Conservation (phyloP, 371 early-diverging fungal species). For the Entomophthora muscae region DNA sequence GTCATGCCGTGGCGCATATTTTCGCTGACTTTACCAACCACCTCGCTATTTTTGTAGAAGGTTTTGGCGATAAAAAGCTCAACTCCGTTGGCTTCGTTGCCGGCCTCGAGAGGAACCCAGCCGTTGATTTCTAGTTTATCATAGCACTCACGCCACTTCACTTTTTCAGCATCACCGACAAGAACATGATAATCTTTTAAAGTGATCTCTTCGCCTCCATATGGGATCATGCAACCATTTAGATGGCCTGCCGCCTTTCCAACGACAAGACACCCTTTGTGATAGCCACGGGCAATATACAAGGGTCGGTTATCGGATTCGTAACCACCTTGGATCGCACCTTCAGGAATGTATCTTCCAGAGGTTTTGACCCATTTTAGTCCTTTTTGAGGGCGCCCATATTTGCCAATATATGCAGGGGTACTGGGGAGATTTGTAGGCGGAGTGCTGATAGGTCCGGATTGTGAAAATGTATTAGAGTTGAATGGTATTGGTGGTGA, state of each 20-base stretch:
- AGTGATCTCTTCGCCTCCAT: constrained; percentile 19
- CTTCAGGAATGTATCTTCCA: not conserved
- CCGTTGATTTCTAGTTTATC: constrained; percentile 14
- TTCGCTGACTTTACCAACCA: constrained; percentile 21
- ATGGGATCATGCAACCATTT: constrained; percentile 19
- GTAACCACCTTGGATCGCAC: constrained; percentile 9
- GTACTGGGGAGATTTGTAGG: no score
- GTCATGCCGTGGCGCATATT: constrained; percentile 17
- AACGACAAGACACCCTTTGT: constrained; percentile 22
- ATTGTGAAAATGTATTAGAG: no score
- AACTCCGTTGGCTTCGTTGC: constrained; percentile 20
- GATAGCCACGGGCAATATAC: constrained; percentile 6
- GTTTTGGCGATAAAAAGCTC: constrained; percentile 24
- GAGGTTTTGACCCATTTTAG: constrained; percentile 5
- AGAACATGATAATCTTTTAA: constrained; percentile 24
- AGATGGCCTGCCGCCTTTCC: constrained; percentile 23
- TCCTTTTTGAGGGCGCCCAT: no score
- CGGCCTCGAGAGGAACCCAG: constrained; percentile 18
- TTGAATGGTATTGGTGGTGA: no score
- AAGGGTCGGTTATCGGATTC: constrained; percentile 7
- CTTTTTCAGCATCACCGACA: constrained; percentile 21
- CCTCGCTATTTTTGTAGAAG: constrained; percentile 15
- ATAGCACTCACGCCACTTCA: constrained; percentile 20
- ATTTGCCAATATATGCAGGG: no score
- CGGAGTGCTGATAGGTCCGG: no score